Evolutionary conservation across 345 rosid genomes (phyloP).

Genomic region (Lenwebbia sp.): DNA sequence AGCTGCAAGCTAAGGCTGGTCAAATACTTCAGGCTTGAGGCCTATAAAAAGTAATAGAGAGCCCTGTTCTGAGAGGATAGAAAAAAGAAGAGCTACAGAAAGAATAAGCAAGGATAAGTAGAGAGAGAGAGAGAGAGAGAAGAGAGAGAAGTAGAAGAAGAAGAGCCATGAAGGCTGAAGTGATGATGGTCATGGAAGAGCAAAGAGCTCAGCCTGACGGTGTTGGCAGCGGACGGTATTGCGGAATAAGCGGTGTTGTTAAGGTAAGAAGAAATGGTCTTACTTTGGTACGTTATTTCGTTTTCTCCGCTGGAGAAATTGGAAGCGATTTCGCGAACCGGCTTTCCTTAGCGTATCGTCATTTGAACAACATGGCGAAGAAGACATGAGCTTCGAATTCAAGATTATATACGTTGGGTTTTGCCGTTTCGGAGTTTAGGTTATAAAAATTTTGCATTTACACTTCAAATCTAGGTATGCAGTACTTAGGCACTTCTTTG

Average conservation of each 20-base stretch:
- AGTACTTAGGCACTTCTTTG: background rate
- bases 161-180: conserved; percentile 13
- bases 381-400: no score
- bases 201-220: background rate
- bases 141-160: background rate
- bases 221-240: background rate
- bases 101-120: background rate
- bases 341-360: background rate
- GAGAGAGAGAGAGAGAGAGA: background rate
- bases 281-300: background rate
- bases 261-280: background rate
- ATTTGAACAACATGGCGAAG: background rate
- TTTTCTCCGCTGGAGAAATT: background rate
- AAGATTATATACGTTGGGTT: no score
- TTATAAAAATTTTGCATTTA: no score
- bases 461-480: no score
- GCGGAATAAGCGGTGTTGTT: background rate
- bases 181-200: conserved; percentile 7
- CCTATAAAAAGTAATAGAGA: background rate
- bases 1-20: background rate
- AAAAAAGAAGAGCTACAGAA: background rate
- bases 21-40: background rate
- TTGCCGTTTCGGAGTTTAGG: no score
- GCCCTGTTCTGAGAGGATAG: background rate
- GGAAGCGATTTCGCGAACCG: background rate